phyloP scores from a whole-genome alignment of 2,329 filamentous ascomycete species.

The Phyllosticta paracitricarpa region DNA sequence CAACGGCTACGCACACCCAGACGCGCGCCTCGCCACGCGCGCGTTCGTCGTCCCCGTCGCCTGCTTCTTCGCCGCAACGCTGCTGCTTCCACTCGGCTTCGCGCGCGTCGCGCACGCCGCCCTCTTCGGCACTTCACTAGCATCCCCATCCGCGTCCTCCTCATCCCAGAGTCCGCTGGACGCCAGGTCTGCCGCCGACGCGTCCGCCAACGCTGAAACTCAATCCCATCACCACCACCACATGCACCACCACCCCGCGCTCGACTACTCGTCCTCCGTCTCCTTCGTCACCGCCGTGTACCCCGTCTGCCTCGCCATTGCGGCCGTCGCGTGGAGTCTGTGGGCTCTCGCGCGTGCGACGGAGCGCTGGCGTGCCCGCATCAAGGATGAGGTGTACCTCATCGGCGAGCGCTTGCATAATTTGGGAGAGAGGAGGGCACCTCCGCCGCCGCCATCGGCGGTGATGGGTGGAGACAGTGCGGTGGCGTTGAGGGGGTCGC shows the following conservation, averaged over 20 bases:
- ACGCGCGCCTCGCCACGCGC: slow-evolving; percentile 68
- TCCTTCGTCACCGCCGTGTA: slow-evolving; percentile 53
- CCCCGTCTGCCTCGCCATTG: slow-evolving; percentile 47
- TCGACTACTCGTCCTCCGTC: slow-evolving; percentile 36
- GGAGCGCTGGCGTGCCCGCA: slow-evolving; percentile 65
- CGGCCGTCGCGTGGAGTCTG: slow-evolving; percentile 42
- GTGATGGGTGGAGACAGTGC: too few relatives aligned
- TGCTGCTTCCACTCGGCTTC: slow-evolving; percentile 54
- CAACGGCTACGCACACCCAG: slow-evolving; percentile 63
- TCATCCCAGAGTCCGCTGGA: neutral
- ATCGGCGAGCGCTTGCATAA: slow-evolving; percentile 94
- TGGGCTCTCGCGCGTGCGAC: slow-evolving; percentile 46
- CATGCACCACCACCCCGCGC: slow-evolving; percentile 19
- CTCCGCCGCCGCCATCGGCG: neutral
- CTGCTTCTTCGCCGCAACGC: slow-evolving; percentile 50
- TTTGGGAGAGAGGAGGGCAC: slow-evolving; percentile 54
- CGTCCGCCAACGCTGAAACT: slow-evolving; percentile 32
- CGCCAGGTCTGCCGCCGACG: slow-evolving; percentile 27
- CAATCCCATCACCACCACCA: slow-evolving; percentile 10
- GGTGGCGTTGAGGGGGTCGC: too few relatives aligned
- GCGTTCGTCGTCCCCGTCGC: slow-evolving; percentile 73
- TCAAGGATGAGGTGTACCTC: slow-evolving; percentile 90
- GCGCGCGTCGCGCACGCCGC: slow-evolving; percentile 43
- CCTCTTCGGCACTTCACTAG: slow-evolving; percentile 14
- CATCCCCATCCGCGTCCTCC: neutral